These are phyloP conservation scores for Hibiscus trionum DNA, from an alignment of 345 rosid genomes.

Conservation along the genomic window DNA sequence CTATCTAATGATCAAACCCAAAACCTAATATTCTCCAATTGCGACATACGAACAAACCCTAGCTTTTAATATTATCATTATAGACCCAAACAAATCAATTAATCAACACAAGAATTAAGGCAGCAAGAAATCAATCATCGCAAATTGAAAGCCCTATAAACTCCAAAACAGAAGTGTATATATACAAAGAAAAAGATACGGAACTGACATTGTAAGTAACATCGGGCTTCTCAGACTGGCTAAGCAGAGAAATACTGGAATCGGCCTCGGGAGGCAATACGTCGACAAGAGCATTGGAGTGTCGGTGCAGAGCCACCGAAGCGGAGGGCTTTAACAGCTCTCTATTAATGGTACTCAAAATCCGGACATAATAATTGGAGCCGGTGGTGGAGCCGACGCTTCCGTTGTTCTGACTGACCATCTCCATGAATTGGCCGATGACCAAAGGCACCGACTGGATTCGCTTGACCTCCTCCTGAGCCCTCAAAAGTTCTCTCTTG, in stretches of 20 bases:
- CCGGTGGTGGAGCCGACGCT: slow-evolving; percentile 99
- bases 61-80: no score
- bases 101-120: no score
- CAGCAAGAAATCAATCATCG: no score
- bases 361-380: slow-evolving; percentile 87
- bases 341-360: slow-evolving; percentile 84
- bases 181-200: neutral
- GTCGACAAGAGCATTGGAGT: slow-evolving; percentile 92
- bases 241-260: slow-evolving; percentile 89
- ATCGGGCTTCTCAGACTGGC: slow-evolving; percentile 97
- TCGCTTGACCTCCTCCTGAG: slow-evolving; percentile 97
- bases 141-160: neutral
- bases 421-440: slow-evolving; percentile 98
- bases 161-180: neutral
- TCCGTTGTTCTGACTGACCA: slow-evolving; percentile 98
- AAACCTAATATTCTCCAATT: no score
- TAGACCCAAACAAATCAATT: neutral
- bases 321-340: slow-evolving; percentile 95
- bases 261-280: slow-evolving; percentile 98
- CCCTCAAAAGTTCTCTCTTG: slow-evolving; percentile 77
- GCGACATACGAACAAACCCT: no score
- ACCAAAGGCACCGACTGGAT: slow-evolving; percentile 95
- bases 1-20: no score
- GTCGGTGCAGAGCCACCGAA: slow-evolving; percentile 96
- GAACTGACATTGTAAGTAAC: slow-evolving; percentile 72